Evolutionary conservation across 1,284 basidiomycete genomes (phyloP).

Genomic region (Tausonia pullulans): DNA sequence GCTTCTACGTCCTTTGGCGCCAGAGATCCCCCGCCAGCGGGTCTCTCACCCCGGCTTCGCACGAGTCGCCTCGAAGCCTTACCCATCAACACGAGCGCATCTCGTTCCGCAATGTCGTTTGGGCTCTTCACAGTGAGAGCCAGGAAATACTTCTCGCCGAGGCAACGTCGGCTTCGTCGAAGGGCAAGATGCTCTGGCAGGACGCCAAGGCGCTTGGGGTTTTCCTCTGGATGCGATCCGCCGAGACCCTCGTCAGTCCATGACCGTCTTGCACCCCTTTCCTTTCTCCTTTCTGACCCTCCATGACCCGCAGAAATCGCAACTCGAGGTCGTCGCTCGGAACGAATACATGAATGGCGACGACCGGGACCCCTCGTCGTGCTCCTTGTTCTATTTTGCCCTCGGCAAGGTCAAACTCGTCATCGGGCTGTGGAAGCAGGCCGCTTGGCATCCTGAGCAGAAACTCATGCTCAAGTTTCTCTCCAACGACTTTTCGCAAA

Average conservation of each 20-base stretch:
- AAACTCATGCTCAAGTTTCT: slow-evolving; percentile 83
- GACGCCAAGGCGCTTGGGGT: slow-evolving; percentile 77
- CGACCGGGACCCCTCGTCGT: slow-evolving; percentile 72
- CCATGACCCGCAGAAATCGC: slow-evolving; percentile 46
- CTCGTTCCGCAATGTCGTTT: slow-evolving; percentile 82
- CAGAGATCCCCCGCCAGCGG: slow-evolving; percentile 20
- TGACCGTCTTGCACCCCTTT: neutral
- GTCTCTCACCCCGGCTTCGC: slow-evolving; percentile 19
- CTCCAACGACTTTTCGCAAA: slow-evolving; percentile 73
- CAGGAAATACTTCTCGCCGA: slow-evolving; percentile 69
- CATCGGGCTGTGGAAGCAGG: slow-evolving; percentile 89
- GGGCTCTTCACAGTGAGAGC: slow-evolving; percentile 89
- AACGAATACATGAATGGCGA: slow-evolving; percentile 83
- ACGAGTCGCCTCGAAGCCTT: neutral
- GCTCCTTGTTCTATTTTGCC: slow-evolving; percentile 90
- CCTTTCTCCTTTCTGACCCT: neutral
- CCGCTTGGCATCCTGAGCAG: slow-evolving; percentile 87
- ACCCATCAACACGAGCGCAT: slow-evolving; percentile 57
- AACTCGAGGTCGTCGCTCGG: slow-evolving; percentile 82
- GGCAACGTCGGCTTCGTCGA: slow-evolving; percentile 54
- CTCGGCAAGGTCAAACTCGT: slow-evolving; percentile 84
- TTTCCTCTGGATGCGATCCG: slow-evolving; percentile 73
- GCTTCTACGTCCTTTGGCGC: slow-evolving; percentile 36
- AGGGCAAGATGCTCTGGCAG: slow-evolving; percentile 72
- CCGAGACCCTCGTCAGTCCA: slow-evolving; percentile 57